A percentile compares a stretch with the other conserved stretches of the same genome.
phyloP scores from a whole-genome alignment of 352 stramenopile species.

The Pythium aquatile region DNA sequence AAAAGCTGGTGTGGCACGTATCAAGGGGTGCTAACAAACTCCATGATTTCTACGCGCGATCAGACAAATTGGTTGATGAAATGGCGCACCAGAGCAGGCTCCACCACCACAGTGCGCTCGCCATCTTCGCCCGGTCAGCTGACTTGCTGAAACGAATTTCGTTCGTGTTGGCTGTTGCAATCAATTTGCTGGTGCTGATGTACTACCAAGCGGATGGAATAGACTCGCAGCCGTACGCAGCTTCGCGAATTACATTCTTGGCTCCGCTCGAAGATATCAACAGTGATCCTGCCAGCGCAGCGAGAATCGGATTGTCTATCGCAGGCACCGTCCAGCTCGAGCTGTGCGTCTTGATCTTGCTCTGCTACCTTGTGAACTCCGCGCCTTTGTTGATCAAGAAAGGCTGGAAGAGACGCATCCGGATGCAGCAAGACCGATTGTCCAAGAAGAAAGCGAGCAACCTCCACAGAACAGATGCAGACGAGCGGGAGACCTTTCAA shows the following conservation, averaged over 20 bases:
- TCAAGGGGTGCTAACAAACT: conserved; percentile 58
- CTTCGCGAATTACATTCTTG: conserved; percentile 39
- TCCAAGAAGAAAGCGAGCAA: conserved; percentile 46
- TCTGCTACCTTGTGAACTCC: conserved; percentile 66
- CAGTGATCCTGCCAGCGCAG: conserved; percentile 28
- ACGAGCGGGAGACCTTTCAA: conserved; percentile 57
- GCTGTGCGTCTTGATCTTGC: conserved; percentile 45
- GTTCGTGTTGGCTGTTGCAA: conserved; percentile 46
- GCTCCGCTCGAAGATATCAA: conserved; percentile 10
- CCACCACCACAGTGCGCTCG: not conserved
- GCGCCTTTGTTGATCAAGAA: conserved; percentile 68
- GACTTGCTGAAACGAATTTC: conserved; percentile 52
- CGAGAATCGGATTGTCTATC: conserved; percentile 39
- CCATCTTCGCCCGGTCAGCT: conserved; percentile 31
- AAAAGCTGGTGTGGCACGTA: conserved; percentile 68
- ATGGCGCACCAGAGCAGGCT: conserved; percentile 63
- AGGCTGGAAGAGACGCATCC: conserved; percentile 59
- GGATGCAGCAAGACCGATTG: conserved; percentile 33
- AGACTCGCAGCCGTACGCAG: conserved; percentile 49
- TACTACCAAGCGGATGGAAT: conserved; percentile 60
- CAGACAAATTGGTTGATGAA: conserved; percentile 67
- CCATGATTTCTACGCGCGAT: conserved; percentile 62
- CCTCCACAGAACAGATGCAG: conserved; percentile 30
- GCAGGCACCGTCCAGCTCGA: conserved; percentile 54
- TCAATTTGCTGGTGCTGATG: conserved; percentile 61